Evolutionary conservation across 768 basidiomycete genomes (phyloP), one percentile per base, ranked within the genome.

Genomic region (Leccinum subgranulosum): DNA sequence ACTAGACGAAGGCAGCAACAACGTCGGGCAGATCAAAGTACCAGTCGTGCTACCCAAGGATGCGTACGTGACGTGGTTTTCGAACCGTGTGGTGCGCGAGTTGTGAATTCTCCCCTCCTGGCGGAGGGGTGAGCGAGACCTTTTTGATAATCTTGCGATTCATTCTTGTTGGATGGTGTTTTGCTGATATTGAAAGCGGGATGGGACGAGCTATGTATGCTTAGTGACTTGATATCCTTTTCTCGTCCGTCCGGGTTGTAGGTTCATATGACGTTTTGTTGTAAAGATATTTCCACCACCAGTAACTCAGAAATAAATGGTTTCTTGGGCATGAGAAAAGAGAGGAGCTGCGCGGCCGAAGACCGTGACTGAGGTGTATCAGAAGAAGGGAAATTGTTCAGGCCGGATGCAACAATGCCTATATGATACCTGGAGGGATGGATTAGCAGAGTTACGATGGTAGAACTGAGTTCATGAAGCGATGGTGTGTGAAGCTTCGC

Each of bases 371-470:
- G 75, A 70, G 6, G 87, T 87, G 66, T 82, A 89, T 14, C 87
- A 80, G 66, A 89, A 82, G 71, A 80, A 86, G 74, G 89, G 88
- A 71, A 88, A 31, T 5, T 87, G 69, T 90, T 90, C 72, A 89
- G 76, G 49, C 88, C 85, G 0, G 88, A 81, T 19, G 90, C 77
- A 53, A 91, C 34, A 59, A 86, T 76, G 0, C 84, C 79, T 81
- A 86, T 15, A 76, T 54, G 27, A 84, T 57, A 23, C 70, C 72
- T 71, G 48, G 6, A 43, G n/a, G 31, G 15, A 51, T 4, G 14
- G 17, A n/a, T 23, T 15, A n/a, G 8, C 3, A 51, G 23, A 59
- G 34, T 19, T 49, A 84, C 86, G 66, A 93, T 99, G 91, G 29
- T 31, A 11, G 11, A 31, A 0, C 31, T 11, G 11, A 31, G 11